These are phyloP conservation scores for Kregervanrija delftensis DNA, from an alignment of 805 yeast species.

Conservation along the genomic window DNA sequence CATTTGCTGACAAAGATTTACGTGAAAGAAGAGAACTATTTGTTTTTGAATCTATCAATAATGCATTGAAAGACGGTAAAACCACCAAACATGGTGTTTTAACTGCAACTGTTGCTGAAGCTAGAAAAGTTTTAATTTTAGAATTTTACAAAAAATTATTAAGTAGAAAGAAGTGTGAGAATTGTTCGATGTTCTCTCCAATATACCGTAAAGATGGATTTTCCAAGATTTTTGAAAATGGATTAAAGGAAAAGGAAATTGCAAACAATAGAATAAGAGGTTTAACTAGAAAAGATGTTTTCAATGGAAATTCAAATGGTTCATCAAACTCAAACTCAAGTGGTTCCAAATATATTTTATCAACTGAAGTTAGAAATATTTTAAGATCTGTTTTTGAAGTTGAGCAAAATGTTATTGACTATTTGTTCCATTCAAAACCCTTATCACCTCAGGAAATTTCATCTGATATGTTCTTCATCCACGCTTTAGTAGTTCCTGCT, in stretches of 20 bases:
- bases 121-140: conserved; percentile 65
- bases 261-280: conserved; percentile 82
- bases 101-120: conserved; percentile 83
- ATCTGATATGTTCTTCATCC: conserved; percentile 87
- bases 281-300: conserved; percentile 62
- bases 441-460: conserved; percentile 35
- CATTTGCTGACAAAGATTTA: conserved; percentile 33
- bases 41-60: conserved; percentile 64
- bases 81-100: conserved; percentile 59
- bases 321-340: conserved; percentile 38
- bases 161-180: conserved; percentile 83
- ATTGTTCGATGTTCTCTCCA: conserved; percentile 95
- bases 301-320: conserved; percentile 26
- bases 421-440: conserved; percentile 81
- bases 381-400: conserved; percentile 66
- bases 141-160: conserved; percentile 70
- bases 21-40: conserved; percentile 56
- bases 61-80: conserved; percentile 71
- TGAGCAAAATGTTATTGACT: conserved; percentile 64
- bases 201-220: conserved; percentile 91
- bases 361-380: conserved; percentile 80
- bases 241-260: conserved; percentile 74
- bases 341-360: conserved; percentile 80
- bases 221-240: conserved; percentile 84
- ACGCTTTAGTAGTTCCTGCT: conserved; percentile 88